Base-by-base conservation (phyloP, 192 early-diverging fungal species). In the Chytriomyces sp. region DNA sequence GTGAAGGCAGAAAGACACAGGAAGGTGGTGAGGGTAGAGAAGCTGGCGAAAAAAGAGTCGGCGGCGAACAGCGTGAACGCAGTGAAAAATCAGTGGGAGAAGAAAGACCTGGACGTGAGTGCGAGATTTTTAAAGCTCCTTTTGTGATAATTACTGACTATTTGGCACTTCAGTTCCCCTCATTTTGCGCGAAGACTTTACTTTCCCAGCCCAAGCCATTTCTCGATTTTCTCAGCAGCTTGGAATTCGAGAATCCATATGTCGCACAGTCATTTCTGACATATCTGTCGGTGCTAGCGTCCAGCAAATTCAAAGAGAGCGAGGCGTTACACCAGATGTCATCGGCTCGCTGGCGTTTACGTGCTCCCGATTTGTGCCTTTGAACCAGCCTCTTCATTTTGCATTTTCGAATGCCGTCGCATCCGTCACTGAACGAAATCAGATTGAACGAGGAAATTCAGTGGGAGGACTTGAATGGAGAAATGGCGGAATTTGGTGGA, bases 201-300 rank as follows among this genome's bases (percentile, higher is more conserved):
- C 13, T n/a, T 57, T 57, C 20, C 53, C 53, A n/a, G 53, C 16
- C 53, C 53, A 13, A n/a, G 53, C 53, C 3, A 57, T 57, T 20
- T n/a, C 53, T 57, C 13, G 53, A 13, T 57, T 57, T 57, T 57
- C 53, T 57, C 53, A 57, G 53, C 53, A 57, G 20, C 53, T 57
- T 20, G 16, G 53, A 13, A 57, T 57, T 20, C 13, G 53, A 13
- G 53, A 57, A 20, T n/a, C 53, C 53, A 57, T 5, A 13, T 57
- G 53, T 20, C 16, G 53, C 1, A 20, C 13, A 57, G 53, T 57
- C 53, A 57, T 57, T 20, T n/a, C 13, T 5, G 53, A 57, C 5
- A 57, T 57, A 1, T 13, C 53, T 13, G 20, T n/a, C 5, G 53
- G 53, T 3, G 16, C 20, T 5, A 13, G 20, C 3, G 3, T 20